A percentile compares a stretch with the other conserved stretches of the same genome.
phyloP scores from a whole-genome alignment of 805 yeast genomes.

The Saturnispora besseyi region DNA sequence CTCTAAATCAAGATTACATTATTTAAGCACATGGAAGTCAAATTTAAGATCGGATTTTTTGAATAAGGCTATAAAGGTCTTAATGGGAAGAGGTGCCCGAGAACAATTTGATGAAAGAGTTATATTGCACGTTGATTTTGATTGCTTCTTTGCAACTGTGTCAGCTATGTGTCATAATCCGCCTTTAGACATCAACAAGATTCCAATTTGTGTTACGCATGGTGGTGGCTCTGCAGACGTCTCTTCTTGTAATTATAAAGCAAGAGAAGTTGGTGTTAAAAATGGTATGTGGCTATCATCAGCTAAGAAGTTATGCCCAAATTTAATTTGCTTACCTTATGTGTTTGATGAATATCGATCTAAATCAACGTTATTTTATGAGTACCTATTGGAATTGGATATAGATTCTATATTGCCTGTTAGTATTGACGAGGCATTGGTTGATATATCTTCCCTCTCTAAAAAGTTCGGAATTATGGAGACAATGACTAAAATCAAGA shows the following conservation, averaged over 20 bases:
- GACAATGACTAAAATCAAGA: constrained; percentile 31
- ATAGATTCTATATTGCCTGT: constrained; percentile 62
- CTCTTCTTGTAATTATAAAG: constrained; percentile 87
- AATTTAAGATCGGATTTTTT: constrained; percentile 58
- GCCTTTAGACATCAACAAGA: constrained; percentile 38
- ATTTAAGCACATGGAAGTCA: constrained; percentile 79
- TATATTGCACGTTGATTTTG: constrained; percentile 82
- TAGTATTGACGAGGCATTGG: constrained; percentile 85
- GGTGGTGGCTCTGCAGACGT: constrained; percentile 63
- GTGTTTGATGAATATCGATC: constrained; percentile 66
- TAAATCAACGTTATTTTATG: constrained; percentile 57
- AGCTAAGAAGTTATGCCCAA: constrained; percentile 57
- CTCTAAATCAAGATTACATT: constrained; percentile 77
- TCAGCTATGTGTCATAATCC: constrained; percentile 50
- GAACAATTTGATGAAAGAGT: constrained; percentile 13
- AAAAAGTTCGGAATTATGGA: constrained; percentile 14
- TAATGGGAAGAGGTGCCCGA: constrained; percentile 7
- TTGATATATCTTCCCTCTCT: constrained; percentile 42
- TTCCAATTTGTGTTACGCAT: constrained; percentile 56
- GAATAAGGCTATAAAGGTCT: constrained; percentile 31
- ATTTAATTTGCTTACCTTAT: constrained; percentile 54
- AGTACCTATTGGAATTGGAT: constrained; percentile 38
- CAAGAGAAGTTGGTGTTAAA: constrained; percentile 64
- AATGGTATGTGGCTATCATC: constrained; percentile 86
- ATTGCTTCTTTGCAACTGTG: constrained; percentile 87